Percentiles rank a stretch among this genome's conserved stretches.
phyloP scores from a whole-genome alignment of 208 protist species.

The Naegleria fowleri region DNA sequence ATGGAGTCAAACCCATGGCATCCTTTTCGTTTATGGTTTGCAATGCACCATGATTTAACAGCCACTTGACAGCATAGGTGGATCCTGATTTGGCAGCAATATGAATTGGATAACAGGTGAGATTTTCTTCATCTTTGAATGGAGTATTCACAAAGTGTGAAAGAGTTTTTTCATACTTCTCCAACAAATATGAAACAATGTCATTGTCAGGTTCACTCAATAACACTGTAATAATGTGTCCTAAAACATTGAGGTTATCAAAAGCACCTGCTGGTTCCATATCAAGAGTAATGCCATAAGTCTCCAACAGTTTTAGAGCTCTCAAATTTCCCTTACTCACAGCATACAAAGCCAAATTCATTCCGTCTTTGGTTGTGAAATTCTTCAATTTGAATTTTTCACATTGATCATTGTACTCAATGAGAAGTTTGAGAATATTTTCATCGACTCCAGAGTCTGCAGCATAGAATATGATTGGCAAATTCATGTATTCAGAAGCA shows the following conservation, averaged over 20 bases:
- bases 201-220: neutral
- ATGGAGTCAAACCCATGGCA: neutral
- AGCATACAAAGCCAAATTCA: neutral
- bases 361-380: neutral
- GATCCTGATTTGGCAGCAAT: neutral
- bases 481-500: neutral
- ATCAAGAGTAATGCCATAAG: neutral
- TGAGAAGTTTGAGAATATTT: neutral
- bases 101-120: neutral
- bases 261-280: neutral
- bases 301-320: neutral
- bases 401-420: neutral
- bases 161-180: neutral
- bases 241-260: neutral
- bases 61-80: neutral
- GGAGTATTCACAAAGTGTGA: neutral
- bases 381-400: neutral
- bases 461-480: neutral
- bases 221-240: neutral
- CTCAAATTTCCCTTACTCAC: neutral
- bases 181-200: neutral
- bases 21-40: slow-evolving; percentile 9
- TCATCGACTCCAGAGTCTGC: neutral
- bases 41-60: neutral
- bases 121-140: neutral